These are phyloP conservation scores for Sutorius eximius DNA, from an alignment of 1,284 basidiomycete species.

Conservation along the genomic window DNA sequence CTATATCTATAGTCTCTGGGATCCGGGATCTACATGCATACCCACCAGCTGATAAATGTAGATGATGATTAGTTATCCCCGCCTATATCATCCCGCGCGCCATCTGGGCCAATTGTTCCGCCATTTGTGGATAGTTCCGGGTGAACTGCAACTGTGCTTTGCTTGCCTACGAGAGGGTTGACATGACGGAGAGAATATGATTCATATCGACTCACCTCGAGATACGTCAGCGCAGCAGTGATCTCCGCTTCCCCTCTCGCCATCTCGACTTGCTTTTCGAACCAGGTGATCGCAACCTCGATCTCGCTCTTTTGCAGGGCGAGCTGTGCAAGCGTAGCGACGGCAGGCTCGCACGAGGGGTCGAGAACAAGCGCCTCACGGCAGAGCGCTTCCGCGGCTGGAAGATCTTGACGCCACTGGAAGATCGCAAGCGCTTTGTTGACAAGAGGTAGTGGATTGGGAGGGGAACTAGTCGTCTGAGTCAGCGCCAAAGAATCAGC, in stretches of 20 bases:
- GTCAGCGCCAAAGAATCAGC: slow-evolving; percentile 1
- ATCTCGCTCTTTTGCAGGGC: slow-evolving; percentile 91
- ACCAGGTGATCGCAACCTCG: slow-evolving; percentile 85
- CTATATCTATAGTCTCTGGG: slow-evolving; percentile 16
- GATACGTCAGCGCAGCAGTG: slow-evolving; percentile 85
- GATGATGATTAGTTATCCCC: not conserved
- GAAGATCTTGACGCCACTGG: slow-evolving; percentile 94
- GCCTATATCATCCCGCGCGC: slow-evolving; percentile 42
- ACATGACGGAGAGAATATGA: slow-evolving; percentile 1
- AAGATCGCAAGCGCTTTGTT: slow-evolving; percentile 97
- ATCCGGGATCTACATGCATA: slow-evolving; percentile 15
- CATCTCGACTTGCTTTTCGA: slow-evolving; percentile 81
- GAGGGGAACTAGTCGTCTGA: slow-evolving; percentile 46
- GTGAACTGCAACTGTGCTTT: slow-evolving; percentile 80
- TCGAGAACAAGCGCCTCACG: slow-evolving; percentile 87
- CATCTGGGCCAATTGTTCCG: slow-evolving; percentile 59
- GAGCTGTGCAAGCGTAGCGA: slow-evolving; percentile 94
- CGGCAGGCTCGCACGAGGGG: slow-evolving; percentile 93
- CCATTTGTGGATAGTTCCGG: slow-evolving; percentile 80
- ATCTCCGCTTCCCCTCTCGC: slow-evolving; percentile 92
- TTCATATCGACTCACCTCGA: slow-evolving; percentile 53
- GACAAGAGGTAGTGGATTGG: slow-evolving; percentile 91
- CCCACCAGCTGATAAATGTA: slow-evolving; percentile 5
- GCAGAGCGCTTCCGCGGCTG: slow-evolving; percentile 82
- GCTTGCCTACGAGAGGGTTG: slow-evolving; percentile 56